Base-by-base conservation (phyloP, 352 stramenopile species). In the Phytopythium aichiense region DNA sequence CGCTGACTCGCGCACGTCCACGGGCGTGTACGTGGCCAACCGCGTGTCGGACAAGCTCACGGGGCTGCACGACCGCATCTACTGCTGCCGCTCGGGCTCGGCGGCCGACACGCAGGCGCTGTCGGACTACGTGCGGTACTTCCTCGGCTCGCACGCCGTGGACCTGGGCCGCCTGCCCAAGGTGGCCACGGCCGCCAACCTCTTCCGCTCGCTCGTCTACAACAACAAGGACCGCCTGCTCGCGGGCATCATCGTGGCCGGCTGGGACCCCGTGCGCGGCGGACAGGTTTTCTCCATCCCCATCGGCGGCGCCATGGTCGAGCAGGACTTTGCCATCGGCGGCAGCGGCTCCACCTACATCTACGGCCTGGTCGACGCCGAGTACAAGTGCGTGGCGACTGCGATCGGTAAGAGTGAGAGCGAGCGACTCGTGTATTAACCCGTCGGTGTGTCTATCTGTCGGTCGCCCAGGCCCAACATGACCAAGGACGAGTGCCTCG, bases 321-420 rank as follows among this genome's bases (percentile, higher is more conserved):
- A 99, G 77, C 95, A 99, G 78, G 87, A 97, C 52, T 99, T 98
- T 74, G 94, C 97, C 18, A 97, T 99, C 56, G 97, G 96, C 57
- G 98, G 98, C 50, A 98, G 88, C 67, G 98, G 98, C 31, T 98
- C 88, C 23, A 98, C 97, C 40, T 99, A 98, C 81, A 99, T 99
- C 71, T 98, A 98, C 72, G 96, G 94, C 38, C 92, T 98, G 52
- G 84, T 98, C 43, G 97, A 99, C 81, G 84, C 94, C 20, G 79
- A 96, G 57, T 99, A 96, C 79, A 80, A 78, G 75, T 88, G 79
- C 42, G 74, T 70, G 28, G 16, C 0, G 2, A 40, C 28, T 43
- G 51, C 16, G 0, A 28, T 20, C 6, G 31, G 16, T 6, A 58
- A 3, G 33, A 40, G 37, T 4, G 20, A 20, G 8, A 40, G 28